Evolutionary conservation across 2,329 filamentous ascomycete species (phyloP).

Genomic region (Tolypocladium cylindrosporum): DNA sequence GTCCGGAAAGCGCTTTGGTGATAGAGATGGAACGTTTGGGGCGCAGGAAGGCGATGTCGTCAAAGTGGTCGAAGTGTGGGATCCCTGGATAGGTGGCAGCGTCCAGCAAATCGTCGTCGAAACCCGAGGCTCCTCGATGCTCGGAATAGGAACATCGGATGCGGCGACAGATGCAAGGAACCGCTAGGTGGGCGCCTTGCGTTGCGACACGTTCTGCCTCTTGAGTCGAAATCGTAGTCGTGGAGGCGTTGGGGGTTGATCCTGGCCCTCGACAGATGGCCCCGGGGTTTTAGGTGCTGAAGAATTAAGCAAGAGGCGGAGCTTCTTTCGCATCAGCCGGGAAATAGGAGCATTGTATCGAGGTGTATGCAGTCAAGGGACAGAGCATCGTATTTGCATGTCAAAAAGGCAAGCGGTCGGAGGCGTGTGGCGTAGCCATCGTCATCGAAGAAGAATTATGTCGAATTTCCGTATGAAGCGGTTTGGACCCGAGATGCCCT

Average conservation of each 20-base stretch:
- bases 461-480: no score
- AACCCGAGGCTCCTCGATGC: conserved; percentile 37
- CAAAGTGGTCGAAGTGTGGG: conserved; percentile 23
- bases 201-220: conserved; percentile 41
- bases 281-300: conserved; percentile 42
- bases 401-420: no score
- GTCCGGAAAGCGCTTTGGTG: conserved; percentile 41
- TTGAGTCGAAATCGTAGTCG: conserved; percentile 45
- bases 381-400: no score
- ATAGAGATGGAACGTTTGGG: conserved; percentile 32
- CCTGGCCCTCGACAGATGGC: conserved; percentile 26
- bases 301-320: conserved; percentile 8
- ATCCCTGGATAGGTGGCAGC: conserved; percentile 22
- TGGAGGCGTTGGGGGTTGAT: conserved; percentile 36
- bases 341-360: no score
- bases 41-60: conserved; percentile 24
- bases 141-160: conserved; percentile 54
- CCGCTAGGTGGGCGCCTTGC: conserved; percentile 50
- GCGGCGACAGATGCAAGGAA: conserved; percentile 59
- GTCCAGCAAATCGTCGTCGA: conserved; percentile 33
- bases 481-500: no score
- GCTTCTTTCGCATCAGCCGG: no score
- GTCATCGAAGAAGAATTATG: no score
- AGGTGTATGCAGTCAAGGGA: no score
- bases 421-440: no score